These are phyloP conservation scores for Vanderwaltozyma verrucispora DNA, from an alignment of 805 yeast species.

Conservation along the genomic window DNA sequence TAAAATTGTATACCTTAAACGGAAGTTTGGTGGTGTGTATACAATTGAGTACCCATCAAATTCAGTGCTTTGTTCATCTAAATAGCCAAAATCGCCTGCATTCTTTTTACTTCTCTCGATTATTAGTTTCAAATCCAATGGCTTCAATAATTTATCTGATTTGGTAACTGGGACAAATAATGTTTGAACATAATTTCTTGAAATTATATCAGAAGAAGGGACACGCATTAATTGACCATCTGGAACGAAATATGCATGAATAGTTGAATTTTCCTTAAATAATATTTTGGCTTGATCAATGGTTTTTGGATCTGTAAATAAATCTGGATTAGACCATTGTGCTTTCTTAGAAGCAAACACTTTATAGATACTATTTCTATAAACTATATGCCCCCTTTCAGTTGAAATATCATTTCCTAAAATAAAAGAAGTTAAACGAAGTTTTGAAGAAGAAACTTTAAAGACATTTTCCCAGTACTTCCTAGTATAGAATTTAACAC, in stretches of 20 bases:
- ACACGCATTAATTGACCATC: constrained; percentile 80
- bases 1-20: constrained; percentile 39
- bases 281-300: constrained; percentile 34
- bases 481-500: constrained; percentile 31
- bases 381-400: constrained; percentile 61
- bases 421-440: constrained; percentile 77
- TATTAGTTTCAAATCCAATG: constrained; percentile 20
- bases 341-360: constrained; percentile 31
- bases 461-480: constrained; percentile 57
- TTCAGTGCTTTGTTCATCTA: constrained; percentile 33
- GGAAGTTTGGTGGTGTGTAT: constrained; percentile 76
- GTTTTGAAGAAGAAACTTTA: constrained; percentile 39
- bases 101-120: constrained; percentile 29
- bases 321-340: constrained; percentile 38
- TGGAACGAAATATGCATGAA: constrained; percentile 56
- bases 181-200: constrained; percentile 50
- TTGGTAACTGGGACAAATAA: constrained; percentile 78
- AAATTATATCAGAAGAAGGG: constrained; percentile 71
- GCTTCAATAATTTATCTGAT: constrained; percentile 52
- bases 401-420: constrained; percentile 48
- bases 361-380: constrained; percentile 39
- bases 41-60: constrained; percentile 55
- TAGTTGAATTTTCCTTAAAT: constrained; percentile 34
- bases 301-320: constrained; percentile 45
- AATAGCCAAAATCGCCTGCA: constrained; percentile 35